Evolutionary conservation across 768 basidiomycete genomes (phyloP), one percentile per base, ranked within the genome.

Genomic region (Galerina sulciceps): DNA sequence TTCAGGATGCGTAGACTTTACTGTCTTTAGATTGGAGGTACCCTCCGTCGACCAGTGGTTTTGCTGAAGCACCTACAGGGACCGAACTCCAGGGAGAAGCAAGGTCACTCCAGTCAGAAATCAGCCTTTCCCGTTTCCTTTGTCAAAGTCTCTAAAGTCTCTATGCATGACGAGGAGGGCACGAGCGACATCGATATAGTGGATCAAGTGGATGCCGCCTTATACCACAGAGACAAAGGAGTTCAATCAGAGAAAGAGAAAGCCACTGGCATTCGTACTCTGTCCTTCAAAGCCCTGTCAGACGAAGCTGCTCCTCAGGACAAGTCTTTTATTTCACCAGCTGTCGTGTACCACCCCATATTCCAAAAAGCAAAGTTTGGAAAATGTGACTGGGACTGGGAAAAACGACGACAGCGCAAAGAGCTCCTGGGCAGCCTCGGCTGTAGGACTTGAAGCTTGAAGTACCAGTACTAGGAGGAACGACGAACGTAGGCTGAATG

Each of bases 91-190:
- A 87, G 3, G 81, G 79, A 6, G 79, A 79, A 1, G 81, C 83
- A 4, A 87, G 73, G 62, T 87, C 84, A 85, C 85, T 88, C 86
- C 86, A 88, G 67, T 89, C 87, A 86, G 67, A 3, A 86, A 65
- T 84, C 84, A 86, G 8, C 85, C 76, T 65, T 85, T 76, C 0
- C 84, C 85, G 4, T 69, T 60, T 1, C 83, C 80, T 43, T 75
- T 76, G 31, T 59, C 51, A n/a, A n/a, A n/a, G n/a, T n/a, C n/a
- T n/a, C n/a, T n/a, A 49, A 81, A 81, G 31, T 81, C 60, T 10
- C 63, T 61, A 62, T 83, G 83, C 1, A 88, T 77, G 15, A 85
- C 85, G 34, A 88, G 71, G 62, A 89, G 79, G 10, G 82, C 82
- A 13, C 84, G 79, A 14, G 87, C 77, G 50, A 87, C 76, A 67